A percentile compares a stretch with the other conserved stretches of the same genome.
Evolutionary conservation across 2,329 filamentous ascomycete genomes (phyloP).

Genomic region (Trichoderma harzianum): DNA sequence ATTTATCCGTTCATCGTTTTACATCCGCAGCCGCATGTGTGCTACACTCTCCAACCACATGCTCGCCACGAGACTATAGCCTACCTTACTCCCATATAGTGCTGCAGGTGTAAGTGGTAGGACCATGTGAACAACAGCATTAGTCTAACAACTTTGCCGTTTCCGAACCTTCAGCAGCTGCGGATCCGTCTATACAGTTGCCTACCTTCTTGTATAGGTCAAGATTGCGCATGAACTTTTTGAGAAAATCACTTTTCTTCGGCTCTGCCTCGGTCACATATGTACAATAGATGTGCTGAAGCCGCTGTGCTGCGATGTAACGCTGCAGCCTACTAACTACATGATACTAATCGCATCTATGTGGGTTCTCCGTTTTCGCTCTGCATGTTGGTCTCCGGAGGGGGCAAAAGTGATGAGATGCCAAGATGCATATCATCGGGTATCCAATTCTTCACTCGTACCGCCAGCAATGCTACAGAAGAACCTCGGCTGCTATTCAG

Average conservation of each 20-base stretch:
- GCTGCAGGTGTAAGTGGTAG: background rate
- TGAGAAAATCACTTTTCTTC: background rate
- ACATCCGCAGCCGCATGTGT: background rate
- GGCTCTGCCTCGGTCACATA: constrained; percentile 9
- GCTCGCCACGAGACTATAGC: background rate
- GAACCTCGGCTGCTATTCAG: background rate
- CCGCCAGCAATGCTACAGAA: background rate
- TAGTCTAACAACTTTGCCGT: background rate
- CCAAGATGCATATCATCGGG: background rate
- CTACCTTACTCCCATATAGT: background rate
- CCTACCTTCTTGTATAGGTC: constrained; percentile 15
- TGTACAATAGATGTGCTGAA: background rate
- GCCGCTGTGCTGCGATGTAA: background rate
- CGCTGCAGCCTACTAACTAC: background rate
- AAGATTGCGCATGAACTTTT: background rate
- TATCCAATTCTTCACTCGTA: background rate
- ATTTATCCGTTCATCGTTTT: background rate
- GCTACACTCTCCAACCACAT: background rate
- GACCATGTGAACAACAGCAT: background rate
- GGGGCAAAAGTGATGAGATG: background rate
- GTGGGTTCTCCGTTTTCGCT: background rate
- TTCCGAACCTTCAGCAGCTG: background rate
- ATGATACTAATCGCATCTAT: background rate
- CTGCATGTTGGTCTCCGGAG: background rate
- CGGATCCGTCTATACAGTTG: background rate